Percentiles rank a stretch among this genome's conserved stretches.
Conservation (phyloP, 2,329 filamentous ascomycete species). For the Cladobotryum protrusum region DNA sequence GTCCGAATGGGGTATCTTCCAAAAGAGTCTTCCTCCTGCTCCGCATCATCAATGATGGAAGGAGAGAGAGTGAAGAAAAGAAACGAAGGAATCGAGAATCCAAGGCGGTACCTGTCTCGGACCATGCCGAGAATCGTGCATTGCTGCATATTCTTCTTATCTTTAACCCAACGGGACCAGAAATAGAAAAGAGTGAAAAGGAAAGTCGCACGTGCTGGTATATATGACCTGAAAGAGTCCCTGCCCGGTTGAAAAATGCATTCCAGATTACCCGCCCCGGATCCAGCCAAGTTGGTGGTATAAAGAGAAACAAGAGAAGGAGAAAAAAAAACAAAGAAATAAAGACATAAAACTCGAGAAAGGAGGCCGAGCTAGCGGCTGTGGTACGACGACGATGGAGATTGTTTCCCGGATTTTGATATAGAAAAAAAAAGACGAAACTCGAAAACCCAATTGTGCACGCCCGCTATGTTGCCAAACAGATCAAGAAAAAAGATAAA, state of each 20-base stretch:
- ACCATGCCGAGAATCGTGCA: constrained; percentile 48
- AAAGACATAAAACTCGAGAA: constrained; percentile 30
- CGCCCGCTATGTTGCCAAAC: constrained; percentile 43
- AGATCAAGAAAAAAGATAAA: constrained; percentile 25
- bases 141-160: constrained; percentile 60
- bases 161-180: constrained; percentile 29
- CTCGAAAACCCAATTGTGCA: constrained; percentile 22
- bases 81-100: constrained; percentile 34
- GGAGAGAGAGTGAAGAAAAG: constrained; percentile 23
- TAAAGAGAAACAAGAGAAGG: constrained; percentile 29
- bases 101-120: constrained; percentile 39
- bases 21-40: constrained; percentile 37
- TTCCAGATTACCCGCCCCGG: constrained; percentile 42
- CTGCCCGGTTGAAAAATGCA: constrained; percentile 49
- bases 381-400: constrained; percentile 27
- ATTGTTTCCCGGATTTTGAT: constrained; percentile 30
- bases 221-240: constrained; percentile 25
- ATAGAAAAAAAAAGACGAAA: constrained; percentile 30
- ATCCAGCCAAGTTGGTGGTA: constrained; percentile 50
- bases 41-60: constrained; percentile 22
- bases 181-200: constrained; percentile 25
- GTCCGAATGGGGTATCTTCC: constrained; percentile 18
- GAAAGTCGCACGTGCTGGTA: constrained; percentile 39
- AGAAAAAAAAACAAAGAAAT: constrained; percentile 17
- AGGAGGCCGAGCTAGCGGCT: constrained; percentile 45